These are phyloP conservation scores for Cladophialophora yegresii DNA, from an alignment of 2,329 filamentous ascomycete genomes.

Conservation along the genomic window DNA sequence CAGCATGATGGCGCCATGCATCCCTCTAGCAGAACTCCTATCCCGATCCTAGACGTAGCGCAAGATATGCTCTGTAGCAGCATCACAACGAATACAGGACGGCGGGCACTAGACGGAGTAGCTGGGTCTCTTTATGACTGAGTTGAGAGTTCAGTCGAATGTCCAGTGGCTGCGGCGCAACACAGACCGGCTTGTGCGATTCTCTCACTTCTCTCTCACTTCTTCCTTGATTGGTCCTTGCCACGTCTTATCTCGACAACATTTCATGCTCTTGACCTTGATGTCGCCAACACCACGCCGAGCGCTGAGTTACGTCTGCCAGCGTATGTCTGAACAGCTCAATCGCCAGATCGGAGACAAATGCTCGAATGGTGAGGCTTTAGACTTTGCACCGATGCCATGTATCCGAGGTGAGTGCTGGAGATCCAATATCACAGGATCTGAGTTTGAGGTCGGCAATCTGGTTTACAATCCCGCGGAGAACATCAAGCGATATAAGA, in stretches of 20 bases:
- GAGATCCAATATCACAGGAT: constrained; percentile 2
- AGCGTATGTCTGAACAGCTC: background rate
- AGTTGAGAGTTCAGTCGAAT: background rate
- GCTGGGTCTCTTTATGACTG: background rate
- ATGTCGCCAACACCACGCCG: background rate
- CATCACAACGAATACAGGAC: background rate
- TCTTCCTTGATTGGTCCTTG: background rate
- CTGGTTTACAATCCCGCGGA: constrained; percentile 21
- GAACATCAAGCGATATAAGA: constrained; percentile 17
- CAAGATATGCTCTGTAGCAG: background rate
- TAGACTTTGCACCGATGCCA: background rate
- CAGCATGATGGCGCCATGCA: background rate
- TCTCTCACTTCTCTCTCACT: background rate
- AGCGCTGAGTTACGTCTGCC: background rate
- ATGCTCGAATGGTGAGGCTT: background rate
- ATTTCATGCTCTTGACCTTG: background rate
- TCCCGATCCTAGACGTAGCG: background rate
- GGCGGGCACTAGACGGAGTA: no score
- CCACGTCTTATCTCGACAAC: background rate
- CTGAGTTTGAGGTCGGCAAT: constrained; percentile 16
- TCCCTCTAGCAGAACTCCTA: background rate
- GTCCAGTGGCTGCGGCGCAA: background rate
- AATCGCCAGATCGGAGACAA: background rate
- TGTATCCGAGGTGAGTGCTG: background rate
- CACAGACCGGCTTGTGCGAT: background rate